Evolutionary conservation across 179 eudicot species (phyloP).

Genomic region (Pouteria campechiana): DNA sequence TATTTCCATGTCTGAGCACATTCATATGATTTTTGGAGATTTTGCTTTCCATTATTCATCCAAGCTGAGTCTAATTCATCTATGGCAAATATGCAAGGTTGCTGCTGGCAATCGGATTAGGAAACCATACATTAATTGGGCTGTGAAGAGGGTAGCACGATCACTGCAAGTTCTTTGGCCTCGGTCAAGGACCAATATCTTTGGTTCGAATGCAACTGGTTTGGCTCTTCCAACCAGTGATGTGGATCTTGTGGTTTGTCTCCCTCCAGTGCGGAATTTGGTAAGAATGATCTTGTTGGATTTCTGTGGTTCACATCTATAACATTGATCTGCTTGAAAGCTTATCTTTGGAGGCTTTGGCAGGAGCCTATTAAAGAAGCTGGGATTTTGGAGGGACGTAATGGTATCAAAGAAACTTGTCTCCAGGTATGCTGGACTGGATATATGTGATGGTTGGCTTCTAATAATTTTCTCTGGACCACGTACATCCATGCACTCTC

Average conservation of each 20-base stretch:
- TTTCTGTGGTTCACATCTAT: neutral
- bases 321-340: slow-evolving; percentile 1
- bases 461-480: too few species aligned
- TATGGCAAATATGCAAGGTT: slow-evolving; percentile 59
- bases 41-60: too few species aligned
- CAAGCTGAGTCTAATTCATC: too few species aligned
- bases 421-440: slow-evolving; percentile 50
- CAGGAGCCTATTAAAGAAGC: slow-evolving; percentile 99
- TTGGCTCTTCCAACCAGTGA: slow-evolving; percentile 95
- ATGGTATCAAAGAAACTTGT: slow-evolving; percentile 97
- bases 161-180: slow-evolving; percentile 99
- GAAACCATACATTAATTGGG: slow-evolving; percentile 94
- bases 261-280: slow-evolving; percentile 97
- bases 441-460: neutral
- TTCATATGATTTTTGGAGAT: too few species aligned
- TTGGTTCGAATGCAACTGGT: slow-evolving; percentile 94
- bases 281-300: slow-evolving; percentile 31
- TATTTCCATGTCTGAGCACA: too few species aligned
- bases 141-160: slow-evolving; percentile 88
- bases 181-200: slow-evolving; percentile 82
- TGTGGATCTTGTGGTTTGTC: slow-evolving; percentile 95
- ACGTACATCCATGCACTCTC: too few species aligned
- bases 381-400: slow-evolving; percentile 97
- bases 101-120: slow-evolving; percentile 64
- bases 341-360: slow-evolving; percentile 7